Evolutionary conservation across 2,329 filamentous ascomycete genomes (phyloP), one percentile per base, ranked within the genome.

Genomic region (Mollisiaceae sp.): DNA sequence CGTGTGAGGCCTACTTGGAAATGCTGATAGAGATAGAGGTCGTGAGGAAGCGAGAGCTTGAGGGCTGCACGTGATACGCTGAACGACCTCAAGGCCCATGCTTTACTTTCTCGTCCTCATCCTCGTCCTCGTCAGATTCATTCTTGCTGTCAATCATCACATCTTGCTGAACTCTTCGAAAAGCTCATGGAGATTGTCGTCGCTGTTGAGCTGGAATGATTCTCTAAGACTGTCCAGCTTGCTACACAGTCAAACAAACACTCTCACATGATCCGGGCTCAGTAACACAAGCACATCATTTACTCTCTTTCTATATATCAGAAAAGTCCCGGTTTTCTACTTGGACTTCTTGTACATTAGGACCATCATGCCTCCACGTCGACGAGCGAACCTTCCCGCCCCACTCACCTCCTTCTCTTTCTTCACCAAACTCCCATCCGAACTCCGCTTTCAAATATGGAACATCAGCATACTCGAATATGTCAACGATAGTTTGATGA

Each of bases 371-470:
- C 54, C 59, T 41, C 54, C 59, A 22, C 56, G 35, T 39, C 54
- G 39, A 27, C 43, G 41, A 20, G n/a, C 54, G 18, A 18, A 20
- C 20, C n/a, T 36, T 50, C 43, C 56, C 18, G n/a, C 56, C 15
- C 55, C 36, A 14, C 56, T 27, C 22, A 45, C 35, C 41, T 8
- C 50, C 20, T 60, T 59, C 50, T n/a, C 50, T 11, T 43, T 64
- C 35, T 64, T 64, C 39, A 20, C 56, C 20, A 64, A 60, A 22
- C 62, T 64, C 22, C 62, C 62, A 2, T 27, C 52, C 47, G 58
- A 64, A 35, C 24, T 64, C 24, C 57, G 58, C 5, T n/a, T 64
- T n/a, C 45, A 60, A 35, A 60, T 64, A 14, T 64, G 52, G 38
- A 47, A 57, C 24, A 36, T 57, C 8, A 59, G 57, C 52, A 58